Evolutionary conservation across 768 basidiomycete genomes (phyloP).

Genomic region (Lentinula edodes): DNA sequence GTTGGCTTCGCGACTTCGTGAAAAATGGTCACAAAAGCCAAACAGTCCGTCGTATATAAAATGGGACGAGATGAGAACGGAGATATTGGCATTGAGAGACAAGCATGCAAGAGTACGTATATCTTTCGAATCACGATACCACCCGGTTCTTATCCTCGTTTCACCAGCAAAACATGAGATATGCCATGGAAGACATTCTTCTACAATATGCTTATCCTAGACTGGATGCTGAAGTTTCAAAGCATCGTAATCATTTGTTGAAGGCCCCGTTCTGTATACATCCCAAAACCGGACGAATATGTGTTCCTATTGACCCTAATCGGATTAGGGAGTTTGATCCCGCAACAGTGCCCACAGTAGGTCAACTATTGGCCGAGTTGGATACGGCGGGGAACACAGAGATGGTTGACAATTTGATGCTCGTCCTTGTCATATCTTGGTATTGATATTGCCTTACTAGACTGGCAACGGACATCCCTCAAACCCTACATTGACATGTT

Average conservation of each 20-base stretch:
- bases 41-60: conserved; percentile 57
- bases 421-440: background rate
- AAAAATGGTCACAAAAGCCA: conserved; percentile 54
- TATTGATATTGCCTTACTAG: conserved; percentile 23
- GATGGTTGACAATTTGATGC: conserved; percentile 32
- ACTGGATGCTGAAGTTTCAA: conserved; percentile 94
- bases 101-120: conserved; percentile 24
- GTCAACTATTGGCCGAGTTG: conserved; percentile 76
- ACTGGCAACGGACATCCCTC: conserved; percentile 85
- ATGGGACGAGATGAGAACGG: conserved; percentile 61
- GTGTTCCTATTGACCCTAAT: conserved; percentile 84
- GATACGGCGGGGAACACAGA: conserved; percentile 45
- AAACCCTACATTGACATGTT: conserved; percentile 88
- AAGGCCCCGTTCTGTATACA: conserved; percentile 98
- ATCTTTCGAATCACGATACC: conserved; percentile 3
- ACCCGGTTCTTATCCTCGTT: conserved; percentile 15
- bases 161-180: conserved; percentile 19
- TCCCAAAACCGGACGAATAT: conserved; percentile 92
- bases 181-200: conserved; percentile 79
- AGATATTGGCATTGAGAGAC: conserved; percentile 29
- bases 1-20: conserved; percentile 41
- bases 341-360: conserved; percentile 78
- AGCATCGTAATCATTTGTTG: conserved; percentile 94
- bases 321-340: conserved; percentile 81
- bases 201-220: conserved; percentile 95